Evolutionary conservation across 306 rosid species (phyloP).

Genomic region (Trichosanthes cucumerina): DNA sequence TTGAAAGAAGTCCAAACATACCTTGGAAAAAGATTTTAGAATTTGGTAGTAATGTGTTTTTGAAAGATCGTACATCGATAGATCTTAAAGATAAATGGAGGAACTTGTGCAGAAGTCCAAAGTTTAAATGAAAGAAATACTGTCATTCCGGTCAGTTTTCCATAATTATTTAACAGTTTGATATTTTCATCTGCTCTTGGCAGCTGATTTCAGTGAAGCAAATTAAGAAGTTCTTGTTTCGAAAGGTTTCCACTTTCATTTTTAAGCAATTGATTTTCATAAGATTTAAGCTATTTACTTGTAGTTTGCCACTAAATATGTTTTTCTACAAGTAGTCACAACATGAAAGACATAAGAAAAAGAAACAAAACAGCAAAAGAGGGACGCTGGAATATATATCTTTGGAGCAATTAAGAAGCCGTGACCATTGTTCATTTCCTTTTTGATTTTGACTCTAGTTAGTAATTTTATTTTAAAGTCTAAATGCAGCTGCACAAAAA

Average conservation of each 20-base stretch:
- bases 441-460: neutral
- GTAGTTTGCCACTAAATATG: neutral
- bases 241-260: neutral
- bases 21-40: conserved; percentile 52
- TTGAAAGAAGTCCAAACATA: conserved; percentile 14
- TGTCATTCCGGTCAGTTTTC: conserved; percentile 1
- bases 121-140: conserved; percentile 19
- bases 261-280: neutral
- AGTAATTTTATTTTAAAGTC: neutral
- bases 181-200: neutral
- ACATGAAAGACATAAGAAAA: neutral
- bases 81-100: conserved; percentile 66
- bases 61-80: conserved; percentile 23
- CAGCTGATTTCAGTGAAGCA: neutral
- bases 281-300: neutral
- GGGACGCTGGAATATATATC: neutral
- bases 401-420: neutral
- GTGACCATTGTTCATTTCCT: neutral
- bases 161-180: neutral
- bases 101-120: conserved; percentile 31
- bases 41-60: conserved; percentile 44
- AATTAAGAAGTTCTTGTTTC: neutral
- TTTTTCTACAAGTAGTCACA: too few relatives aligned
- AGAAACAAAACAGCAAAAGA: neutral
- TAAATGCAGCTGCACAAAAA: neutral